These are phyloP conservation scores for Jackrogersella minutella DNA, from an alignment of 495 filamentous ascomycete genomes.

Conservation along the genomic window DNA sequence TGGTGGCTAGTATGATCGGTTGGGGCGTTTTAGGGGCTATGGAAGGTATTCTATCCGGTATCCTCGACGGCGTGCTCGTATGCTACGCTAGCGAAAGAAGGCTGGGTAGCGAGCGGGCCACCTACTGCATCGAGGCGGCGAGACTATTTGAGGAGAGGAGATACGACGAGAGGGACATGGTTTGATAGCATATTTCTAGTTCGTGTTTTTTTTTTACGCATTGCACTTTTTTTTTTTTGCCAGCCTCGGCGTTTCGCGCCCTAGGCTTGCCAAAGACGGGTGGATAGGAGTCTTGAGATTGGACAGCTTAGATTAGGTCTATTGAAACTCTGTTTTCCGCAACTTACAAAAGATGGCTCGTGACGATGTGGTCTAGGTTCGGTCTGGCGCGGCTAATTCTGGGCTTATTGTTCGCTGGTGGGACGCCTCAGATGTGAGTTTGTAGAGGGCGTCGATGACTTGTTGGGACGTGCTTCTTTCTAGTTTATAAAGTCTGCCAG, in stretches of 20 bases:
- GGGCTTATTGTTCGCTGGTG: no score
- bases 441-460: no score
- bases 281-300: conserved; percentile 41
- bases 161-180: conserved; percentile 45
- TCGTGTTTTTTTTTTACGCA: conserved; percentile 5
- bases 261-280: conserved; percentile 26
- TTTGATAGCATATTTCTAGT: conserved; percentile 44
- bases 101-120: conserved; percentile 68
- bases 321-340: conserved; percentile 11
- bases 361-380: no score
- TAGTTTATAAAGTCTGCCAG: no score
- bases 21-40: conserved; percentile 96
- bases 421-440: no score
- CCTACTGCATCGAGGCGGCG: conserved; percentile 87
- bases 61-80: conserved; percentile 89
- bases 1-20: conserved; percentile 91
- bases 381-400: no score
- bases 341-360: no score
- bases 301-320: conserved; percentile 37
- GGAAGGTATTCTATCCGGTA: conserved; percentile 89
- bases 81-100: conserved; percentile 93
- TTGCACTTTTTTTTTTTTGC: conserved; percentile 31
- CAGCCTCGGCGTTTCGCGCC: conserved; percentile 35
- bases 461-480: no score
- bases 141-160: conserved; percentile 75